Evolutionary conservation across 192 early-diverging fungal genomes (phyloP).

Genomic region (Umbelopsis vinacea): DNA sequence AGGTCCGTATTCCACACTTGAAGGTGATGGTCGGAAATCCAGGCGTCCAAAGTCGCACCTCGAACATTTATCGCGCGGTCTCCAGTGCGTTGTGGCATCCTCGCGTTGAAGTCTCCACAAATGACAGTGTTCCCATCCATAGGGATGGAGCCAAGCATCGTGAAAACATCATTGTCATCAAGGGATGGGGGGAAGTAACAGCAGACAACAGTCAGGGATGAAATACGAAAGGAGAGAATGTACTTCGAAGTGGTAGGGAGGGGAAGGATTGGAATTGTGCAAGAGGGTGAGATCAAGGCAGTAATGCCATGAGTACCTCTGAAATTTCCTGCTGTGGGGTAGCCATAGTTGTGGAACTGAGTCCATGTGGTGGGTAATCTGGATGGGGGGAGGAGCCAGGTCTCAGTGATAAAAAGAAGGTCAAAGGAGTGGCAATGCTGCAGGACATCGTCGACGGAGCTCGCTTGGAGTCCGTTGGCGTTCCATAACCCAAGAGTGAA

Average conservation of each 20-base stretch:
- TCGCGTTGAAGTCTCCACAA: constrained; percentile 31
- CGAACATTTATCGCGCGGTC: neutral
- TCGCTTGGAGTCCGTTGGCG: neutral
- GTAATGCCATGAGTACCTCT: constrained; percentile 18
- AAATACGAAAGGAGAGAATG: no score
- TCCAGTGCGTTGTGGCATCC: neutral
- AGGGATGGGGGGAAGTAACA: constrained; percentile 30
- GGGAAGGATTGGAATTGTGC: neutral
- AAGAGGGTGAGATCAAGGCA: constrained; percentile 15
- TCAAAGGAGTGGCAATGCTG: neutral
- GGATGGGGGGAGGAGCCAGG: constrained; percentile 29
- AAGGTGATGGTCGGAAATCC: constrained; percentile 13
- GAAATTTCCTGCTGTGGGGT: neutral
- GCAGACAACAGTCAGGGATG: neutral
- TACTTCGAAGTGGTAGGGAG: neutral
- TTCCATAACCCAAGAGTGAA: neutral
- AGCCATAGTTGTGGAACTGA: constrained; percentile 24
- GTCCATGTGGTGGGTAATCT: constrained; percentile 24
- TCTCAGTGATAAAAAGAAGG: constrained; percentile 33
- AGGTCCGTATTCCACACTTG: constrained; percentile 4
- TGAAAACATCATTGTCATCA: neutral
- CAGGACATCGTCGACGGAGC: neutral
- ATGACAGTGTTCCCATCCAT: constrained; percentile 14
- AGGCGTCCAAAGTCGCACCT: neutral
- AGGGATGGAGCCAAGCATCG: constrained; percentile 21